Evolutionary conservation across 352 stramenopile genomes (phyloP).

Genomic region (Stramenopiles sp.): DNA sequence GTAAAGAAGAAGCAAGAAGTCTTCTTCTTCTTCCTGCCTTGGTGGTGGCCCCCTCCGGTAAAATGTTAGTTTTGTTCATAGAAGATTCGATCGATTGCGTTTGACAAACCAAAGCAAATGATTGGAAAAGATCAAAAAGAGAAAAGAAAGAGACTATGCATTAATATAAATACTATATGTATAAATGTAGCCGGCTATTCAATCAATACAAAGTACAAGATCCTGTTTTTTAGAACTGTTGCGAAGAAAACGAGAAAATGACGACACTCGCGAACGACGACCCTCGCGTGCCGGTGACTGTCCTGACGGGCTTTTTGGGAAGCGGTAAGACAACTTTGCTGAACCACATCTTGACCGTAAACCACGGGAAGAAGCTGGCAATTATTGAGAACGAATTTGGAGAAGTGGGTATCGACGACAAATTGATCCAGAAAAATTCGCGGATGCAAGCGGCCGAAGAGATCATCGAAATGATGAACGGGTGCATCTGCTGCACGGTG

Average conservation of each 20-base stretch:
- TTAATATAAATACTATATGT: too few relatives aligned
- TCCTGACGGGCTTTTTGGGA: slow-evolving; percentile 81
- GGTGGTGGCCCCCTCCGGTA: too few relatives aligned
- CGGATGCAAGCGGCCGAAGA: slow-evolving; percentile 49
- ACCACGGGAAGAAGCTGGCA: slow-evolving; percentile 76
- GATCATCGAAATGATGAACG: slow-evolving; percentile 90
- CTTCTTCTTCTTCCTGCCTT: too few relatives aligned
- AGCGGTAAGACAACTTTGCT: slow-evolving; percentile 87
- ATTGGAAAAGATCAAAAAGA: too few relatives aligned
- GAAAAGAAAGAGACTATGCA: too few relatives aligned
- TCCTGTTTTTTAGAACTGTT: too few relatives aligned
- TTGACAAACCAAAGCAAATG: too few relatives aligned
- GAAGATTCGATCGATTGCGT: too few relatives aligned
- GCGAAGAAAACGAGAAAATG: background rate
- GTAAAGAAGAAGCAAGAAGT: too few relatives aligned
- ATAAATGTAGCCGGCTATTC: too few relatives aligned
- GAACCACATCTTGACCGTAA: slow-evolving; percentile 70
- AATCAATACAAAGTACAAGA: too few relatives aligned
- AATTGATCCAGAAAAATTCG: slow-evolving; percentile 51
- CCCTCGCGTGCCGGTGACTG: slow-evolving; percentile 53
- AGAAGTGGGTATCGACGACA: slow-evolving; percentile 78
- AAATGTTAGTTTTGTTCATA: too few relatives aligned
- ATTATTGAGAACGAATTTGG: slow-evolving; percentile 98
- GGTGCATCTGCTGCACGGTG: slow-evolving; percentile 93
- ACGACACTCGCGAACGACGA: background rate